Evolutionary conservation across 768 basidiomycete species (phyloP), one percentile per base, ranked within the genome.

Genomic region (Mycena leptocephala): DNA sequence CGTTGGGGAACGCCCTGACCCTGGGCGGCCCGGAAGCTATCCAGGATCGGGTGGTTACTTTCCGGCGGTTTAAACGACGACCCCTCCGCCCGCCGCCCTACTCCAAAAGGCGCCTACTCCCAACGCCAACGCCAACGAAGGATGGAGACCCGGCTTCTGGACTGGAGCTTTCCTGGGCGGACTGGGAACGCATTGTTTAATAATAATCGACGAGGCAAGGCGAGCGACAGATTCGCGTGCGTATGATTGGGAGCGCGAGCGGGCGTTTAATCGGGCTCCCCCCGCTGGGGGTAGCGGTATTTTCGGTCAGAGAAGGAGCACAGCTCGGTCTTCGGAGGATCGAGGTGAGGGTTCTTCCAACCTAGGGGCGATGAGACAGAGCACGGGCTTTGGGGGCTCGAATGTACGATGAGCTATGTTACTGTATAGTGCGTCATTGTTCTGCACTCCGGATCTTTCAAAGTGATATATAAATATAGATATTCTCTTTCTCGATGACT

Each of bases 341-440:
- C 87, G 94, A 71, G 92, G 92, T 8, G 94, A 94, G 81, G 94
- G 94, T 8, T 82, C 92, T 20, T 95, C 94, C 30, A 91, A 89
- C 81, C 80, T 95, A 59, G 96, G 95, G 8, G 76, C 90, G 28
- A 93, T 95, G 89, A 90, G 96, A 82, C 87, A 90, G 41, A 95
- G 95, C 80, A 95, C 95, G 20, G 96, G 95, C 0, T 90, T 94
- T 70, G 96, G 96, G 35, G 93, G 95, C 32, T 95, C 95, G 5
- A 92, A 84, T 75, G 93, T 93, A 32, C 88, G 95, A 75, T 96
- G 85, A 83, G n/a, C n/a, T n/a, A n/a, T n/a, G n/a, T n/a, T n/a
- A n/a, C n/a, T n/a, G n/a, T n/a, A n/a, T n/a, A n/a, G 80, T 72
- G 65, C 48, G 63, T 76, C 30, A 64, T 32, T 48, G 28, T n/a